Percentiles rank a stretch among this genome's conserved stretches.
Conservation (phyloP, 768 basidiomycete species). For the Tulasnella sp. region DNA sequence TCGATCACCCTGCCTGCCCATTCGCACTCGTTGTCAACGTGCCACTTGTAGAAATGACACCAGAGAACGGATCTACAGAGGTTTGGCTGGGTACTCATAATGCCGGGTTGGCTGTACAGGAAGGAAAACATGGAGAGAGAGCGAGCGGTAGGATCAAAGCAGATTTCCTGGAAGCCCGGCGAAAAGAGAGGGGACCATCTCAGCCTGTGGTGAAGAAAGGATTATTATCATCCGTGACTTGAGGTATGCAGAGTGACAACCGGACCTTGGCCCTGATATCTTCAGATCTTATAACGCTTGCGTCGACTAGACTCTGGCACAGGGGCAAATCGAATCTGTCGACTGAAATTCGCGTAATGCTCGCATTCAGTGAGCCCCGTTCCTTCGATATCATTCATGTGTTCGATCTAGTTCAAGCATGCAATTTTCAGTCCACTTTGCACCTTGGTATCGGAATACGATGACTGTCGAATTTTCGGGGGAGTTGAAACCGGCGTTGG, state of each 20-base stretch:
- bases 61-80: constrained; percentile 1
- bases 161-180: background rate
- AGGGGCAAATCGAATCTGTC: background rate
- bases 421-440: background rate
- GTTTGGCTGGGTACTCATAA: background rate
- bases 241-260: background rate
- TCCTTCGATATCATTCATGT: background rate
- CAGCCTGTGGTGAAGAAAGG: background rate
- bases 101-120: background rate
- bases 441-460: background rate
- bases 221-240: background rate
- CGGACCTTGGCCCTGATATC: too few species aligned
- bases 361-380: background rate
- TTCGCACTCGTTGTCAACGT: background rate
- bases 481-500: background rate
- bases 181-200: background rate
- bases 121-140: background rate
- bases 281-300: too few species aligned
- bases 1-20: background rate
- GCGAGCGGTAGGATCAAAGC: background rate
- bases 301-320: background rate
- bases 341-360: background rate
- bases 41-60: background rate
- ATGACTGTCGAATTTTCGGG: background rate
- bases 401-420: background rate